These are phyloP conservation scores for Panicum hallii DNA, from an alignment of 202 grass and related monocot species.

Conservation along the genomic window DNA sequence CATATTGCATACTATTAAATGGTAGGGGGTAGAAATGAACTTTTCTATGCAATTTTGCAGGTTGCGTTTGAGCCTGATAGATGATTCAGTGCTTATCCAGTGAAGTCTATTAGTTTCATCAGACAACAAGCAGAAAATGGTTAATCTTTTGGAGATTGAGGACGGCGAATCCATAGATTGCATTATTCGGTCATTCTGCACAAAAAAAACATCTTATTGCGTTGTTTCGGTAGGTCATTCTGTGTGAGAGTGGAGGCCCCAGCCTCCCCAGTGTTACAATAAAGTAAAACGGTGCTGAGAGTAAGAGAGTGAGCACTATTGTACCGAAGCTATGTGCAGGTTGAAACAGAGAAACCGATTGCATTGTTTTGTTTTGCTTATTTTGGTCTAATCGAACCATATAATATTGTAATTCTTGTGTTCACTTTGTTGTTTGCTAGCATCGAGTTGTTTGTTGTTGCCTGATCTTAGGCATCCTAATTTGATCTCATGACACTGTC, in stretches of 20 bases:
- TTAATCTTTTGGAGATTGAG: conserved; percentile 42
- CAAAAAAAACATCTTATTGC: conserved; percentile 42
- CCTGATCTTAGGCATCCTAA: neutral
- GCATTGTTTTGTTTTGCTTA: neutral
- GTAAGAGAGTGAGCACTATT: conserved; percentile 12
- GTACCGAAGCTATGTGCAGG: conserved; percentile 9
- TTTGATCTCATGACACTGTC: neutral
- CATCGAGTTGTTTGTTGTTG: neutral
- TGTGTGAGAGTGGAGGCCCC: conserved; percentile 33
- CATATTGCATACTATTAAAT: conserved; percentile 12
- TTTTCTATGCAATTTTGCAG: conserved; percentile 35
- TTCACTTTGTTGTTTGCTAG: neutral
- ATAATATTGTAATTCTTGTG: neutral
- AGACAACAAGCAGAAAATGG: neutral
- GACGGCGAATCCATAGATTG: conserved; percentile 21
- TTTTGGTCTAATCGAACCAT: neutral
- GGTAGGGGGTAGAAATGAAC: neutral
- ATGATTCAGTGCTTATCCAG: conserved; percentile 23
- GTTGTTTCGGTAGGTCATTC: conserved; percentile 1
- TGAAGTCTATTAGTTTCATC: conserved; percentile 28
- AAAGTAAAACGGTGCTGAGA: conserved; percentile 32
- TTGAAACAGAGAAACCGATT: conserved; percentile 1
- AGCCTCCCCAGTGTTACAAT: conserved; percentile 19
- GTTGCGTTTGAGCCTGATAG: conserved; percentile 33
- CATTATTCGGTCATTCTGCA: neutral